These are phyloP conservation scores for Hymenoscyphus salicellus DNA, from an alignment of 2,329 filamentous ascomycete genomes.

Conservation along the genomic window DNA sequence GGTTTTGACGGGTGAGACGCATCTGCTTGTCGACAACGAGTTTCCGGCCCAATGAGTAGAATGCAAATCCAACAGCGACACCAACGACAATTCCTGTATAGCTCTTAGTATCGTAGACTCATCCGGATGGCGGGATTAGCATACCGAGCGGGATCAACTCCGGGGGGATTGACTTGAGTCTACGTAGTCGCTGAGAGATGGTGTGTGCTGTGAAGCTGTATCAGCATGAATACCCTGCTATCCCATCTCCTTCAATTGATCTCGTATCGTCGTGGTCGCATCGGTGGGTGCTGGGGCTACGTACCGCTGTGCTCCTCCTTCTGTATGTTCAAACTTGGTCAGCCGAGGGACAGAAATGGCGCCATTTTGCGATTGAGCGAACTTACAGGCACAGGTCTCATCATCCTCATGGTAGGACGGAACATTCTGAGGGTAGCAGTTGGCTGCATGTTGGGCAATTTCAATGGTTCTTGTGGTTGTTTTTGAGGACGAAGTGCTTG, in stretches of 20 bases:
- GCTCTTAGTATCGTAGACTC: slow-evolving; percentile 29
- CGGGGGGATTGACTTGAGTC: slow-evolving; percentile 83
- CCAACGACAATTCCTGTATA: slow-evolving; percentile 71
- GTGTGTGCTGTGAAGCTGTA: slow-evolving; percentile 70
- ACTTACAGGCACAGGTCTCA: slow-evolving; percentile 72
- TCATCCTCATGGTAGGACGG: slow-evolving; percentile 63
- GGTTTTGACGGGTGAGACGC: slow-evolving; percentile 70
- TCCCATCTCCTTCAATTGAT: background rate
- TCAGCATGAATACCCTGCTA: slow-evolving; percentile 20
- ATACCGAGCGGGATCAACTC: slow-evolving; percentile 94
- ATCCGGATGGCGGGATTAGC: slow-evolving; percentile 33
- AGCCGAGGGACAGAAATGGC: slow-evolving; percentile 27
- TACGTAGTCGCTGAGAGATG: slow-evolving; percentile 89
- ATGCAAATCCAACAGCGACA: slow-evolving; percentile 76
- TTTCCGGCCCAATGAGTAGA: slow-evolving; percentile 80
- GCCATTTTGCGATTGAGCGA: slow-evolving; percentile 10
- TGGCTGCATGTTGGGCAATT: slow-evolving; percentile 38
- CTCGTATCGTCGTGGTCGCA: background rate
- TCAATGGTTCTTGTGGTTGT: background rate
- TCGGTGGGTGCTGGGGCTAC: slow-evolving; percentile 35
- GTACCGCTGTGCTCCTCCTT: slow-evolving; percentile 67
- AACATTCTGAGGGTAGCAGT: slow-evolving; percentile 66
- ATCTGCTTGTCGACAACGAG: slow-evolving; percentile 88
- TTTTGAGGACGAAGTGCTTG: background rate
- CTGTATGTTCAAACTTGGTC: slow-evolving; percentile 40